These are phyloP conservation scores for Pseudogymnoascus sp. DNA, from an alignment of 2,329 filamentous ascomycete species.

Conservation along the genomic window DNA sequence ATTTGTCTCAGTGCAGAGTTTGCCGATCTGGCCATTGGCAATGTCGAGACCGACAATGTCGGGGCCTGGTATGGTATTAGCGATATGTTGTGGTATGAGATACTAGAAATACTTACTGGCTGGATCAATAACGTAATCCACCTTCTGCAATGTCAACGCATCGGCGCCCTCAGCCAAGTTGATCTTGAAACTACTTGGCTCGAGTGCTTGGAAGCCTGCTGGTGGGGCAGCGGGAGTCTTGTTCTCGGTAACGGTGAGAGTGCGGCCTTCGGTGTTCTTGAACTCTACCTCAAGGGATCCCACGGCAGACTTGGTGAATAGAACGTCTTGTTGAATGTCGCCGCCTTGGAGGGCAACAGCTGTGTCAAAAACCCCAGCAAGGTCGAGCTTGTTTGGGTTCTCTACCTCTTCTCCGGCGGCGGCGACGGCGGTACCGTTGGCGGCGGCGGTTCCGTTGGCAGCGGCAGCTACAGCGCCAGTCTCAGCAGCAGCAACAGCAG, in stretches of 20 bases:
- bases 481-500: slow-evolving; percentile 16
- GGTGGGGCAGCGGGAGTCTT: slow-evolving; percentile 29
- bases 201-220: slow-evolving; percentile 32
- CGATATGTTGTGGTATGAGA: no score
- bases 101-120: slow-evolving; percentile 25
- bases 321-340: slow-evolving; percentile 28
- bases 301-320: slow-evolving; percentile 27
- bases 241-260: slow-evolving; percentile 34
- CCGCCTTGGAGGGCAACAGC: slow-evolving; percentile 28
- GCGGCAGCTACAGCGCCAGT: slow-evolving; percentile 17
- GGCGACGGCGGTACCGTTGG: background rate
- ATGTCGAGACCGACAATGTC: slow-evolving; percentile 26
- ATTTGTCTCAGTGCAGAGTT: slow-evolving; percentile 30
- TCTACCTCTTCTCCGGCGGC: slow-evolving; percentile 14
- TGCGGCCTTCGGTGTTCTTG: slow-evolving; percentile 29
- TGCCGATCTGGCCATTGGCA: slow-evolving; percentile 31
- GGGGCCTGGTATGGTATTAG: slow-evolving; percentile 20
- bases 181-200: slow-evolving; percentile 32
- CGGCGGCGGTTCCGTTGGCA: slow-evolving; percentile 12
- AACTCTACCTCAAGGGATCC: slow-evolving; percentile 36
- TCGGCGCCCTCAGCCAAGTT: slow-evolving; percentile 27
- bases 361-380: slow-evolving; percentile 26
- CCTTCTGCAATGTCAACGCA: slow-evolving; percentile 32
- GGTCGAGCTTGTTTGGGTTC: slow-evolving; percentile 27
- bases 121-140: slow-evolving; percentile 34